Base-by-base conservation (phyloP, 192 early-diverging fungal genomes). In the Backusella mclennaniae region DNA sequence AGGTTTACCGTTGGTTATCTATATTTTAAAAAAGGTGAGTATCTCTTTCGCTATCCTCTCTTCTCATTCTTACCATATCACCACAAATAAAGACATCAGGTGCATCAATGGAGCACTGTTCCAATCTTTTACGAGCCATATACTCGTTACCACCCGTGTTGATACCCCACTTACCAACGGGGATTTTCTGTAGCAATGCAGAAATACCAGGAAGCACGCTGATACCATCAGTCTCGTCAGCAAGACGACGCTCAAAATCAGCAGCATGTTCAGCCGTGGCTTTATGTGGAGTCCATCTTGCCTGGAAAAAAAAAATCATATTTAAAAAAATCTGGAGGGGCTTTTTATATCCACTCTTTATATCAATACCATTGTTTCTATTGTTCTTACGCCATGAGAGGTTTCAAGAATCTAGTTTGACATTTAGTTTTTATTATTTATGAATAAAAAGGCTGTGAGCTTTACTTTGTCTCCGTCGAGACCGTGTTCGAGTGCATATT, bases 311-410 rank as follows among this genome's bases (percentile, higher is more conserved):
- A 17, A 49, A 7, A 49, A 6, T n/a, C 6, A n/a, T 19, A 49
- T 49, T 6, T 49, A 19, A 49, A 44, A 12, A 19, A 49, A n/a
- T n/a, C 46, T n/a, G 46, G 0, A 33, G 3, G 33, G 33, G 2
- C 2, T 49, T 49, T n/a, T 6, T 49, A n/a, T 49, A 1, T 49
- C 17, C 17, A 19, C 15, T 49, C 5, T 49, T 49, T 83, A 73
- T 79, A n/a, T 21, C 39, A 41, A 11, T 49, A 49, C 46, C 46
- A 88, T 76, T 56, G 85, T 83, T 39, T 88, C 87, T 44, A 86
- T 80, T 31, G 83, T 85, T 53, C 83, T 83, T 0, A 80, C 78
- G n/a, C 85, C 87, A 49, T 88, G 87, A 19, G 87, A 88, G 19
- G 79, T 82, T 29, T 77, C 77, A 53, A 88, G 67, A 66, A 83